Evolutionary conservation across 2,329 filamentous ascomycete species (phyloP).

Genomic region (Nothophaeocryptopus gaeumannii): DNA sequence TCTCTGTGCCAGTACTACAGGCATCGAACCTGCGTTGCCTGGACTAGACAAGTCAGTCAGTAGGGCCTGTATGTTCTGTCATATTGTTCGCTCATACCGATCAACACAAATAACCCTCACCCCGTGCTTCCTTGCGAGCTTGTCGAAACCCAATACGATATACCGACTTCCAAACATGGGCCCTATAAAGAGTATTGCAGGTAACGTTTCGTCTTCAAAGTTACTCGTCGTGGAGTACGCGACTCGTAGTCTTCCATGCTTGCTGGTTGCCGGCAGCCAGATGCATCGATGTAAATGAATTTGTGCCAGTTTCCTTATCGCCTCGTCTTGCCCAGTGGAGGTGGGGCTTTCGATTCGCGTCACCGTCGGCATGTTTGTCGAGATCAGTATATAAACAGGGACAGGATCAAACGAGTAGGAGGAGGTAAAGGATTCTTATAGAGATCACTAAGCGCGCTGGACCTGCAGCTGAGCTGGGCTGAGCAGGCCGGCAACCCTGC

Average conservation of each 20-base stretch:
- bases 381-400: too few relatives aligned
- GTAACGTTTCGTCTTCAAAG: conserved; percentile 25
- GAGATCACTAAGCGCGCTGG: too few relatives aligned
- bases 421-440: too few relatives aligned
- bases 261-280: conserved; percentile 26
- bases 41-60: conserved; percentile 33
- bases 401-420: too few relatives aligned
- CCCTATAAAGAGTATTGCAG: conserved; percentile 38
- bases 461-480: too few relatives aligned
- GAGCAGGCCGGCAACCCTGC: too few relatives aligned
- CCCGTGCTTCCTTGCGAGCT: conserved; percentile 31
- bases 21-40: conserved; percentile 45
- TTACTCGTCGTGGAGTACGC: conserved; percentile 35
- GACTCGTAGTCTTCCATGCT: conserved; percentile 27
- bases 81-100: conserved; percentile 30
- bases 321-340: conserved; percentile 1
- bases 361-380: too few relatives aligned
- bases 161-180: conserved; percentile 42
- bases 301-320: conserved; percentile 18
- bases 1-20: conserved; percentile 37
- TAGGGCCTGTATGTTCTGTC: background rate
- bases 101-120: conserved; percentile 42
- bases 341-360: too few relatives aligned
- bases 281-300: conserved; percentile 28
- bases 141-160: conserved; percentile 29